Evolutionary conservation across 2,329 filamentous ascomycete genomes (phyloP), one percentile per base, ranked within the genome.

Genomic region (Microsporum canis): DNA sequence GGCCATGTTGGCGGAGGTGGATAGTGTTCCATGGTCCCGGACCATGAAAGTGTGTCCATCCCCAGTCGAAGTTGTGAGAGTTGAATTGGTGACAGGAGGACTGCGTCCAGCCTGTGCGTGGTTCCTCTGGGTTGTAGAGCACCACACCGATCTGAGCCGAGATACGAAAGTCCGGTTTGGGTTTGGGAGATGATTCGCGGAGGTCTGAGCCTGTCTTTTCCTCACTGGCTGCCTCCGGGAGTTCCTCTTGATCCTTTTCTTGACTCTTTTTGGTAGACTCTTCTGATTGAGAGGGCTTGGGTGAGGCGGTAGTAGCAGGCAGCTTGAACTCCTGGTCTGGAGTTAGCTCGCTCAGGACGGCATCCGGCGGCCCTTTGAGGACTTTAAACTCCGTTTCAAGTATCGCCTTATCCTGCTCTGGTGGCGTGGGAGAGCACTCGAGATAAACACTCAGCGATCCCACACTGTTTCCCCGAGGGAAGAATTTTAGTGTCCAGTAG

Each of bases 401-500:
- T 12, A 75, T 59, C 6, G 68, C 68, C 39, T 73, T 71, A n/a
- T 76, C 75, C 2, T 69, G 66, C 34, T 66, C 62, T 6, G 76
- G 75, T 61, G 75, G 70, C 10, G 82, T 78, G 17, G 75, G 77
- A n/a, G 82, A 79, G 68, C 82, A 84, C 68, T 85, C 83, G 39
- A 86, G 72, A 65, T 85, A 86, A 29, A 84, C 76, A 65, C 82
- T 84, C 59, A 85, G 69, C 36, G 81, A 81, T 43, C 80, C 78
- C 1, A 80, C 79, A 64, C 81, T 79, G 66, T 85, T 84, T 23
- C 84, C 84, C 51, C 78, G 78, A 1, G 84, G 84, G 65, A 83
- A 85, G 68, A 85, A 82, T 69, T 86, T 86, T 73, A 86, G 82
- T 60, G 80, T 82, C 83, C 83, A 86, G 68, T 84, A 83, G 63